These are phyloP conservation scores for Trichothecium roseum DNA, from an alignment of 2,329 filamentous ascomycete species.

Conservation along the genomic window DNA sequence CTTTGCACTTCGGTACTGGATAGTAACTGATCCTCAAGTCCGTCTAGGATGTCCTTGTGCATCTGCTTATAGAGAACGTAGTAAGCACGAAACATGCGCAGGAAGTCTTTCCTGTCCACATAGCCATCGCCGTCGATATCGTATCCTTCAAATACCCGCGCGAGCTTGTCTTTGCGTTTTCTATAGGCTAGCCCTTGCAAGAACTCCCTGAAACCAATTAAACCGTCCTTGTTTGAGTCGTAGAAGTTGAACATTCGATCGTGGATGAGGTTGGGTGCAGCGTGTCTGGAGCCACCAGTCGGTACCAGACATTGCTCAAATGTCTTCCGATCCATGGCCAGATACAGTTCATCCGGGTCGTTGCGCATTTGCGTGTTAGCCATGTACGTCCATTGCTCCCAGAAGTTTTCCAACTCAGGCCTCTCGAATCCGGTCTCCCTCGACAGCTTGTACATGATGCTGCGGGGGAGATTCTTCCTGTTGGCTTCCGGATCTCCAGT, in stretches of 20 bases:
- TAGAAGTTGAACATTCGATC: slow-evolving; percentile 97
- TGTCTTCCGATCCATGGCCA: slow-evolving; percentile 85
- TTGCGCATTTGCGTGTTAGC: slow-evolving; percentile 75
- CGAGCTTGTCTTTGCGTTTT: slow-evolving; percentile 58
- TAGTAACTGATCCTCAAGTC: slow-evolving; percentile 67
- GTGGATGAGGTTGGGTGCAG: slow-evolving; percentile 80
- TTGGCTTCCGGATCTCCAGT: slow-evolving; percentile 73
- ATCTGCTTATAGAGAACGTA: slow-evolving; percentile 86
- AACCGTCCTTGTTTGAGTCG: slow-evolving; percentile 76
- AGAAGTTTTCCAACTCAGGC: slow-evolving; percentile 82
- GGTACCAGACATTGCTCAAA: slow-evolving; percentile 88
- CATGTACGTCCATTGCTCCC: slow-evolving; percentile 94
- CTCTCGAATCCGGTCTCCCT: slow-evolving; percentile 71
- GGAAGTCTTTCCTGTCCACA: slow-evolving; percentile 75
- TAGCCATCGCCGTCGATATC: slow-evolving; percentile 84
- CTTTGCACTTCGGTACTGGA: slow-evolving; percentile 67
- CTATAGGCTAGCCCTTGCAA: slow-evolving; percentile 67
- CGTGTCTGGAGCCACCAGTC: slow-evolving; percentile 67
- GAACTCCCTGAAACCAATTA: slow-evolving; percentile 91
- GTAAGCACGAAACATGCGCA: slow-evolving; percentile 86
- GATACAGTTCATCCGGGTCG: slow-evolving; percentile 65
- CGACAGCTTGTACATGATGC: slow-evolving; percentile 57
- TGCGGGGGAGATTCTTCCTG: slow-evolving; percentile 53
- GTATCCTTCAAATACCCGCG: slow-evolving; percentile 75
- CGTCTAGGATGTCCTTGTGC: slow-evolving; percentile 71